phyloP scores from a whole-genome alignment of 2,329 filamentous ascomycete genomes.

The Alternaria infectoria region DNA sequence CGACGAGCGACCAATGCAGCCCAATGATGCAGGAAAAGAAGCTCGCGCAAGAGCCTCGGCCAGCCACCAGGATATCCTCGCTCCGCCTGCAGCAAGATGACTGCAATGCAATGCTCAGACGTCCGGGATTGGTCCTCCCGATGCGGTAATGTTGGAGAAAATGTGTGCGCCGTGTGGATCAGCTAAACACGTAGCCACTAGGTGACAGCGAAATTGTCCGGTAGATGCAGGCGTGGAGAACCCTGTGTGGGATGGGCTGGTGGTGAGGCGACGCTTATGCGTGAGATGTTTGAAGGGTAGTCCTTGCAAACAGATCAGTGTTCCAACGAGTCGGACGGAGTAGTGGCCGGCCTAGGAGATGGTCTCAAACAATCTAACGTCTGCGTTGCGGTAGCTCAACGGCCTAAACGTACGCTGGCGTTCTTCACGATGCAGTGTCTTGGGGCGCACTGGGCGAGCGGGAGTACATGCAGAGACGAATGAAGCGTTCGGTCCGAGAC shows the following conservation, averaged over 20 bases:
- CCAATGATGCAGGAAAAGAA: conserved; percentile 40
- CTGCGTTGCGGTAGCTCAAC: conserved; percentile 39
- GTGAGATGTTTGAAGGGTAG: conserved; percentile 41
- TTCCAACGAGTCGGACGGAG: conserved; percentile 38
- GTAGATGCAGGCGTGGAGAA: conserved; percentile 46
- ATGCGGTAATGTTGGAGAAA: conserved; percentile 47
- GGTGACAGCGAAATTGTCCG: conserved; percentile 37
- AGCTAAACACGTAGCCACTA: conserved; percentile 40
- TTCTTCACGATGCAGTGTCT: conserved; percentile 32
- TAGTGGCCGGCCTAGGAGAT: conserved; percentile 34
- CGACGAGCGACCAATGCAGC: conserved; percentile 46
- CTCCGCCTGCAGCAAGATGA: conserved; percentile 43
- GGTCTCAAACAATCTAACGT: conserved; percentile 46
- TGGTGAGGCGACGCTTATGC: conserved; percentile 38
- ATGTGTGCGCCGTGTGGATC: conserved; percentile 33
- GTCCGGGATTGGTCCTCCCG: conserved; percentile 44
- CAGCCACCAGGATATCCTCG: conserved; percentile 48
- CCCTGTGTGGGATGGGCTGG: conserved; percentile 32
- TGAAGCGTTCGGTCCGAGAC: conserved; percentile 46
- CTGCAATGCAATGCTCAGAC: conserved; percentile 28
- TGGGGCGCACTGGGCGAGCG: conserved; percentile 37
- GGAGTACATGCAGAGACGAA: conserved; percentile 39
- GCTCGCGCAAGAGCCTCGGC: conserved; percentile 46
- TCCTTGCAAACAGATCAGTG: conserved; percentile 43
- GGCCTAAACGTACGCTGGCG: conserved; percentile 40